These are phyloP conservation scores for Aureobasidium vineae DNA, from an alignment of 2,329 filamentous ascomycete species.

Conservation along the genomic window DNA sequence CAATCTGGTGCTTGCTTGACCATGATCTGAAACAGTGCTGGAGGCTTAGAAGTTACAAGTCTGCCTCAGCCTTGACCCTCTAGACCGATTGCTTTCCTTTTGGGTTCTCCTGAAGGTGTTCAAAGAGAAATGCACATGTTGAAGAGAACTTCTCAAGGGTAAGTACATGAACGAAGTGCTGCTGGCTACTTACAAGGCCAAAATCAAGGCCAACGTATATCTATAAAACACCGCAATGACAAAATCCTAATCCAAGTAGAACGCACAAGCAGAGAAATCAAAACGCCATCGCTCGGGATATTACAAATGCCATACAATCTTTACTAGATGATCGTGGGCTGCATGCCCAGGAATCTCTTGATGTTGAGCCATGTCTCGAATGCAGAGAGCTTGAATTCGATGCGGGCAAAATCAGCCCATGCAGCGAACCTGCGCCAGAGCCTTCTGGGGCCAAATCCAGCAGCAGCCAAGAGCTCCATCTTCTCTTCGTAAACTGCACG, in stretches of 20 bases:
- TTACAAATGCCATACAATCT: slow-evolving; percentile 18
- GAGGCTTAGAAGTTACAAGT: neutral
- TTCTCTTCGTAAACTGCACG: slow-evolving; percentile 62
- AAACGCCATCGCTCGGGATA: slow-evolving; percentile 16
- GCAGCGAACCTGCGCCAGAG: slow-evolving; percentile 52
- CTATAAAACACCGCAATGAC: slow-evolving; percentile 11
- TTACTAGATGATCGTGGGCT: slow-evolving; percentile 16
- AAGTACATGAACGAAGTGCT: neutral
- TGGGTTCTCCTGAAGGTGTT: neutral
- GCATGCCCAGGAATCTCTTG: slow-evolving; percentile 49
- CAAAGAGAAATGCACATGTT: neutral
- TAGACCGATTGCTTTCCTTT: neutral
- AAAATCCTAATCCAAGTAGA: neutral
- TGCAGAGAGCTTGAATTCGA: slow-evolving; percentile 58
- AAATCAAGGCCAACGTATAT: neutral
- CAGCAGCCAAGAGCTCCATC: slow-evolving; percentile 53
- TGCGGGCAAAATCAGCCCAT: slow-evolving; percentile 54
- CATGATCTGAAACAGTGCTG: neutral
- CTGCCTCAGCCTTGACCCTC: neutral
- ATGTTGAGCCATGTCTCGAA: slow-evolving; percentile 58
- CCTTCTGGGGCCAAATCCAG: slow-evolving; percentile 54
- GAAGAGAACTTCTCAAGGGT: neutral
- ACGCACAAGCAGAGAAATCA: neutral
- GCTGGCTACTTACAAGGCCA: neutral
- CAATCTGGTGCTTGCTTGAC: neutral